Percentiles rank a stretch among this genome's conserved stretches.
Evolutionary conservation across 768 basidiomycete genomes (phyloP).

Genomic region (Nidularia sp.): DNA sequence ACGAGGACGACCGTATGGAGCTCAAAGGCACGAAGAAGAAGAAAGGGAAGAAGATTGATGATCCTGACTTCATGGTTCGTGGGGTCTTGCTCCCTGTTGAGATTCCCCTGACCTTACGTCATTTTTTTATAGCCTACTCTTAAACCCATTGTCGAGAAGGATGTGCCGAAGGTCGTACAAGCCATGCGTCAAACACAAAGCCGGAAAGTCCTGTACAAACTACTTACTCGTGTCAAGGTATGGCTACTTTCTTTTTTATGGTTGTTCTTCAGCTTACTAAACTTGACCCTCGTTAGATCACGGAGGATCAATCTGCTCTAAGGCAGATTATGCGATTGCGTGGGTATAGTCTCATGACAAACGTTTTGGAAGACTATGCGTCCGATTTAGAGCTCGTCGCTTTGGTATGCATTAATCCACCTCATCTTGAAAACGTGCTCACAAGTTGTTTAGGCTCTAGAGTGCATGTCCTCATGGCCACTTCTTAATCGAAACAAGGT

Average conservation of each 20-base stretch:
- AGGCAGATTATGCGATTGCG: conserved; percentile 88
- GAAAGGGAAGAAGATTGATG: conserved; percentile 89
- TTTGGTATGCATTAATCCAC: conserved; percentile 44
- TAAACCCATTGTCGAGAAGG: conserved; percentile 69
- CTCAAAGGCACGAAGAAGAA: conserved; percentile 93
- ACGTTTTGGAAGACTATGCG: conserved; percentile 73
- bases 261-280: background rate
- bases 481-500: conserved; percentile 87
- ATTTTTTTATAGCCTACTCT: conserved; percentile 45
- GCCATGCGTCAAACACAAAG: conserved; percentile 87
- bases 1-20: conserved; percentile 78
- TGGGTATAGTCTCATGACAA: conserved; percentile 89
- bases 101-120: background rate
- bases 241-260: conserved; percentile 1
- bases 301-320: conserved; percentile 73
- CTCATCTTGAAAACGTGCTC: background rate
- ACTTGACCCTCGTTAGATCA: conserved; percentile 52
- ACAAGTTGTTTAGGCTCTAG: conserved; percentile 43
- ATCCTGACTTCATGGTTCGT: conserved; percentile 80
- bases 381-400: conserved; percentile 68
- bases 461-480: conserved; percentile 76
- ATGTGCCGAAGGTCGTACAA: conserved; percentile 88
- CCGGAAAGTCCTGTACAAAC: conserved; percentile 74
- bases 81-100: too few relatives aligned
- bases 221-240: conserved; percentile 84